phyloP scores from a whole-genome alignment of 164 flowering plant species.

The Nymphaea thermarum region DNA sequence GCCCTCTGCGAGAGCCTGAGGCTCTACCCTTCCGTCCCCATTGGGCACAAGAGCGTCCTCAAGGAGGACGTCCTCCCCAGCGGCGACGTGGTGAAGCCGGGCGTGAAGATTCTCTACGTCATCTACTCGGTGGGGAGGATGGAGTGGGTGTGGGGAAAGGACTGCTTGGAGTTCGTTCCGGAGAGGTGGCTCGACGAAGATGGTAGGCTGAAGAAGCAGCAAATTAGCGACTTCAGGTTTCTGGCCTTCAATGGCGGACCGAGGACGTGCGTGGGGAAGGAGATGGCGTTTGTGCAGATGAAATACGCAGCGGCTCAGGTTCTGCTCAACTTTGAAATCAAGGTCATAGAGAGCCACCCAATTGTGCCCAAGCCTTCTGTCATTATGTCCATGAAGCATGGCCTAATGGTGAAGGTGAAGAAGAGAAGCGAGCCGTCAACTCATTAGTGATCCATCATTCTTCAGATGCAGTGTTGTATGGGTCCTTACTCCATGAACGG shows the following conservation, averaged over 20 bases:
- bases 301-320: slow-evolving; percentile 23
- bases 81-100: slow-evolving; percentile 20
- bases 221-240: slow-evolving; percentile 18
- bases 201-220: slow-evolving; percentile 14
- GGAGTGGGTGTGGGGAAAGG: slow-evolving; percentile 41
- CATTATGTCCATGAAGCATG: slow-evolving; percentile 17
- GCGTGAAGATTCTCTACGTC: slow-evolving; percentile 33
- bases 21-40: slow-evolving; percentile 32
- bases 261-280: slow-evolving; percentile 28
- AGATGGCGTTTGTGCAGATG: slow-evolving; percentile 24
- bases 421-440: slow-evolving; percentile 2
- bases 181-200: slow-evolving; percentile 30
- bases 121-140: slow-evolving; percentile 44
- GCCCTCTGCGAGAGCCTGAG: slow-evolving; percentile 28
- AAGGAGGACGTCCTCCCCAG: slow-evolving; percentile 26
- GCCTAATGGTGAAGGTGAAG: slow-evolving; percentile 18
- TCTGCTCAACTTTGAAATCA: slow-evolving; percentile 17
- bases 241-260: slow-evolving; percentile 25
- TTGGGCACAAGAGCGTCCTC: slow-evolving; percentile 34
- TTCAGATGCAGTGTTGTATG: too few relatives aligned
- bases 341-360: slow-evolving; percentile 19
- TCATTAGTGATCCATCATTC: too few relatives aligned
- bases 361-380: slow-evolving; percentile 10
- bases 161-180: slow-evolving; percentile 29
- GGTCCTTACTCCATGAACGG: too few relatives aligned